A percentile compares a stretch with the other conserved stretches of the same genome.
These are phyloP conservation scores for Eucalyptus marginata DNA, from an alignment of 345 rosid species.

Conservation along the genomic window DNA sequence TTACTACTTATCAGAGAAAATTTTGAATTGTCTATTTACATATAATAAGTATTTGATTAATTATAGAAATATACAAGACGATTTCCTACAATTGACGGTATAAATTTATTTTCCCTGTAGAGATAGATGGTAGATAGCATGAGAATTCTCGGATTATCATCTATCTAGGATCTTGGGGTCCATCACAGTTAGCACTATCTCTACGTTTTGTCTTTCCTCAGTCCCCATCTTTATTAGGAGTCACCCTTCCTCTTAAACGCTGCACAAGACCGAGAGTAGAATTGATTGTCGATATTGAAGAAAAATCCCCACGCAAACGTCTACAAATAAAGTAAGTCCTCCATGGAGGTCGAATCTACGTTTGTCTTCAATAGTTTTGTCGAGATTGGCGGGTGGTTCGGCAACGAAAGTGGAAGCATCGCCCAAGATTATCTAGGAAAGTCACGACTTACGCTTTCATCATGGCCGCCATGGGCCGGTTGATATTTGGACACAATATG, in stretches of 20 bases:
- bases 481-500: neutral
- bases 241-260: neutral
- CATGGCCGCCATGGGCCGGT: neutral
- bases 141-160: neutral
- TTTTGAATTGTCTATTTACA: neutral
- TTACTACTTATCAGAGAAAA: neutral
- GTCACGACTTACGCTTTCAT: neutral
- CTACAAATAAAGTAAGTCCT: neutral
- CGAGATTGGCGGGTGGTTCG: neutral
- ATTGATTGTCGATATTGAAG: neutral
- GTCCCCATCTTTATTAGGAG: neutral
- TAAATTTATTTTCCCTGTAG: neutral
- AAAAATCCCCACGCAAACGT: neutral
- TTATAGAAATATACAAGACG: neutral
- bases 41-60: neutral
- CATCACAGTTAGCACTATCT: neutral
- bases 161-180: neutral
- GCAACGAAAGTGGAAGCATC: neutral
- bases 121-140: neutral
- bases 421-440: neutral
- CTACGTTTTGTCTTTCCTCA: neutral
- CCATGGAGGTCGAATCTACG: neutral
- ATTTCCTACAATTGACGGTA: neutral
- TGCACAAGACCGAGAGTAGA: neutral
- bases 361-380: neutral